Evolutionary conservation across 805 yeast genomes (phyloP), one percentile per base, ranked within the genome.

Genomic region (Ogataea pilisensis): DNA sequence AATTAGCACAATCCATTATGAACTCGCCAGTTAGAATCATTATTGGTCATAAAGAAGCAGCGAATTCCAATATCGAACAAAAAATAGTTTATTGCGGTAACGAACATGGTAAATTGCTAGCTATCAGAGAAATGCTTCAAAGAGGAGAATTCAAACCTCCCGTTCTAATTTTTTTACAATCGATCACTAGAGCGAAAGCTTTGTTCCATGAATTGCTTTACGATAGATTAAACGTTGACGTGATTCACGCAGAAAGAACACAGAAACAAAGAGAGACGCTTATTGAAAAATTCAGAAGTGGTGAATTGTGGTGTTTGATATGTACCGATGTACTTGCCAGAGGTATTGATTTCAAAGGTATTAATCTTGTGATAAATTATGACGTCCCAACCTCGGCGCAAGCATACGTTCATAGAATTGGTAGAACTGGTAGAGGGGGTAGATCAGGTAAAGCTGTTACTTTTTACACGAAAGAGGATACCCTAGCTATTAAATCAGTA

Each of bases 361-460:
- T 93, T 37, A 93, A 90, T 57, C 61, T 95, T 44, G 97, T 93
- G 31, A 86, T 93, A 50, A 93, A 93, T 65, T 93, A 93, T 62
- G 99, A 93, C 64, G 95, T 93, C 11, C 99, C 99, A 14, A 85
- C 80, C 54, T 78, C 84, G 33, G 88, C 97, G 1, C 97, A 91
- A 63, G 83, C 96, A 0, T 93, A 93, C 61, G 96, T 93, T 34
- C 99, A 93, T 64, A 79, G 99, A 67, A 87, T 93, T 55, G 99
- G 99, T 64, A 84, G 99, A 72, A 91, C 99, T 2, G 99, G 99
- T 51, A 82, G 99, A 73, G 96, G 88, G 39, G 96, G 95, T 1
- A 78, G 84, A 45, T 55, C 66, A 8, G 99, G 99, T 42, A 75
- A 74, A 52, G 97, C 98, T 0, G 78, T 93, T 16, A 93, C 99